These are phyloP conservation scores for Alternaria sp. DNA, from an alignment of 2,329 filamentous ascomycete species.

Conservation along the genomic window DNA sequence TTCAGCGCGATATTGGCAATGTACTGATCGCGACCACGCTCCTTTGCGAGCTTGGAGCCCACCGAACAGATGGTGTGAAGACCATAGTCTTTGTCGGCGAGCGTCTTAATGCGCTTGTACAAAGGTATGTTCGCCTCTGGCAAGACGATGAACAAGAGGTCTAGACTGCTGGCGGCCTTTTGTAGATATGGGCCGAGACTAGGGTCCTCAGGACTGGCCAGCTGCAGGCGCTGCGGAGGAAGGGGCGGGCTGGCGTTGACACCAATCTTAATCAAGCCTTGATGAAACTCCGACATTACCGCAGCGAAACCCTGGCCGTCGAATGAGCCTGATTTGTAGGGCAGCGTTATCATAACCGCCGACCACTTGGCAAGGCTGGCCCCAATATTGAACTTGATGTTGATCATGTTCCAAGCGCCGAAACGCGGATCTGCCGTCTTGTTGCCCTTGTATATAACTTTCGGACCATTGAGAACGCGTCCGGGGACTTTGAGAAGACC, in stretches of 20 bases:
- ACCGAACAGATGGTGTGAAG: constrained; percentile 31
- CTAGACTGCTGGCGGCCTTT: too few relatives aligned
- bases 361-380: constrained; percentile 17
- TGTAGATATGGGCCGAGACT: not conserved
- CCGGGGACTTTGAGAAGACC: constrained; percentile 72
- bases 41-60: constrained; percentile 47
- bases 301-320: not conserved
- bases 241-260: constrained; percentile 9
- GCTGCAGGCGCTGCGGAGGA: constrained; percentile 3
- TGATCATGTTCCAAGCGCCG: constrained; percentile 56
- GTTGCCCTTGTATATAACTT: constrained; percentile 61
- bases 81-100: constrained; percentile 27
- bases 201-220: constrained; percentile 9
- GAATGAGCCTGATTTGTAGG: too few relatives aligned
- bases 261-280: constrained; percentile 14
- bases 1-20: constrained; percentile 63
- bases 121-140: constrained; percentile 20
- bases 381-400: constrained; percentile 23
- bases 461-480: constrained; percentile 67
- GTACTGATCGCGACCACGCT: constrained; percentile 44
- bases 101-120: constrained; percentile 33
- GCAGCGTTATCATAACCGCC: too few relatives aligned
- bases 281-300: constrained; percentile 18
- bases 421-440: not conserved
- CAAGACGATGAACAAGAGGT: not conserved